phyloP scores from a whole-genome alignment of 2,329 filamentous ascomycete species.

The Epichloe elymi region DNA sequence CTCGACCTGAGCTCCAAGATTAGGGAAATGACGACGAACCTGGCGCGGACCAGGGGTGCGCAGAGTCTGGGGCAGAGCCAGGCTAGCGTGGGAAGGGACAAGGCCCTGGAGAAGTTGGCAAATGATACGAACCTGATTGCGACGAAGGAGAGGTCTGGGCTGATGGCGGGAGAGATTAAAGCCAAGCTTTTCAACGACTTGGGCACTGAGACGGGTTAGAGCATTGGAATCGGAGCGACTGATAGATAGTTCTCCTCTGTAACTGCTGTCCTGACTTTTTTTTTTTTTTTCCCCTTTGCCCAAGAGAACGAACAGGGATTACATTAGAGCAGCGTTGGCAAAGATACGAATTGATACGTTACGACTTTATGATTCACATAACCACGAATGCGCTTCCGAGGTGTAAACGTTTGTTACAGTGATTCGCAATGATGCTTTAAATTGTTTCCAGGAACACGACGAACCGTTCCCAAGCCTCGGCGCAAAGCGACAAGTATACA shows the following conservation, averaged over 20 bases:
- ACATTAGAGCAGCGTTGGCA: constrained; percentile 2
- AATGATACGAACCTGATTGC: constrained; percentile 48
- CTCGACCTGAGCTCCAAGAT: constrained; percentile 77
- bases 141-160: constrained; percentile 47
- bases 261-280: not conserved
- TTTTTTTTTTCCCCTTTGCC: not conserved
- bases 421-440: no score
- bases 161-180: constrained; percentile 51
- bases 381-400: no score
- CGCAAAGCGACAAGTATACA: no score
- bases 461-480: no score
- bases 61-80: constrained; percentile 15
- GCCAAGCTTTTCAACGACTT: constrained; percentile 44
- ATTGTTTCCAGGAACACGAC: no score
- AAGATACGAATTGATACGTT: not conserved
- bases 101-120: constrained; percentile 45
- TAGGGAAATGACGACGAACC: constrained; percentile 40
- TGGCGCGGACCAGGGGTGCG: constrained; percentile 14
- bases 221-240: not conserved
- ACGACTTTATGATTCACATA: not conserved
- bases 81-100: constrained; percentile 20
- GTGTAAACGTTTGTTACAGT: no score
- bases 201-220: constrained; percentile 9
- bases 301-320: not conserved
- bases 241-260: not conserved